Base-by-base conservation (phyloP, 1,139 yeast species). In the Geotrichum cucujoidarum region DNA sequence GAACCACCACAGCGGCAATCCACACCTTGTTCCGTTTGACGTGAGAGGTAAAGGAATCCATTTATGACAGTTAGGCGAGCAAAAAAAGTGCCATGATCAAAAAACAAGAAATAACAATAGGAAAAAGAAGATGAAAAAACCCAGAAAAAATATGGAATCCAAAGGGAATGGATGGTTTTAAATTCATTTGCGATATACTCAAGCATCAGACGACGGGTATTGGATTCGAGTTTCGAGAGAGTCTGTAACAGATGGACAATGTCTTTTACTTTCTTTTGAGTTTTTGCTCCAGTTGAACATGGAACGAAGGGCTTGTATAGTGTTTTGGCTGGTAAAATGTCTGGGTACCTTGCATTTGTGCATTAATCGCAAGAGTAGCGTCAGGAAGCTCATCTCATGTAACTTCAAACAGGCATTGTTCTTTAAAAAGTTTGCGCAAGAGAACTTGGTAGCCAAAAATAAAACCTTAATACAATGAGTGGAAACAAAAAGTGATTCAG, bases 1-100 rank as follows among this genome's bases (percentile, higher is more conserved):
- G 64, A n/a, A 55, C 62, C 5, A 61, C 62, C 31, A 59, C 57
- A 8, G 63, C 62, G 2, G 57, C 62, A 14, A 60, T 58, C 61
- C 60, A 58, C 16, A 54, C 43, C 24, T 49, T 51, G 36, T 36
- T 24, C 33, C 31, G 16, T 13, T 24, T 24, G 11, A 37, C 6
- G 5, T 25, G 11, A 14, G 27, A 16, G 22, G 18, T 16, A 7
- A n/a, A 10, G 27, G 34, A 39, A 10, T n/a, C 27, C 25, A 20
- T 18, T 18, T n/a, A 24, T 6, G 6, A 10, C 10, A 24, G 27
- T 24, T 6, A 6, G 10, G 27, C 27, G 27, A 6, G n/a, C n/a
- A n/a, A 24, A 24, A 24, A 24, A 24, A 24, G 27, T 24, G 29
- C 6, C 7, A 27, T 4, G 14, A 18, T n/a, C 10, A 18, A 11